Evolutionary conservation across 139 green algal genomes (phyloP).

Genomic region (Auxenochlorella pyrenoidosa): DNA sequence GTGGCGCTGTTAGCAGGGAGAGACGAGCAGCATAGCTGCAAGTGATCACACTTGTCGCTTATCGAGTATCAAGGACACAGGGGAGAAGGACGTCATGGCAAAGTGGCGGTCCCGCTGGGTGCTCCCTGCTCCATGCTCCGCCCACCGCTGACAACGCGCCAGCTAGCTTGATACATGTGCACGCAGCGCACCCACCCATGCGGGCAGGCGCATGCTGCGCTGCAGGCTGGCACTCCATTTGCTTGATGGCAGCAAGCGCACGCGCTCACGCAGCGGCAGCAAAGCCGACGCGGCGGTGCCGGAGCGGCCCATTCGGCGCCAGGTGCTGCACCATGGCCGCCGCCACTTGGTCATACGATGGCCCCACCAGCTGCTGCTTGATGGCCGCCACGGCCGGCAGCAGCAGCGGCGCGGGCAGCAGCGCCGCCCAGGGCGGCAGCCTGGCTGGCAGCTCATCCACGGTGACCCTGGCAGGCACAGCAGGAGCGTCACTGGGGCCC

Average conservation of each 20-base stretch:
- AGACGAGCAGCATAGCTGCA: too few species aligned
- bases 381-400: conserved; percentile 22
- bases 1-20: too few species aligned
- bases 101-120: too few species aligned
- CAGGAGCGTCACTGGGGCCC: neutral
- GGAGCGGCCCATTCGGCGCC: neutral
- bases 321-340: conserved; percentile 18
- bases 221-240: too few species aligned
- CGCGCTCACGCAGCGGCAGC: neutral
- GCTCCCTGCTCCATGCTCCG: too few species aligned
- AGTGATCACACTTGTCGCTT: too few species aligned
- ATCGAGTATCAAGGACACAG: too few species aligned
- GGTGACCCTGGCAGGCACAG: neutral
- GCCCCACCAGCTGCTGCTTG: neutral
- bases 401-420: conserved; percentile 19
- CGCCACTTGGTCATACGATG: conserved; percentile 1
- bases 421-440: conserved; percentile 7
- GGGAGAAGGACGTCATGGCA: too few species aligned
- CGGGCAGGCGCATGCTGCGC: neutral
- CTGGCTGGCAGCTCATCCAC: neutral
- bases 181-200: too few species aligned
- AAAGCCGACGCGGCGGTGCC: conserved; percentile 10
- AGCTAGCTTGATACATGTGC: too few species aligned
- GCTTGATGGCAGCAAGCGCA: neutral
- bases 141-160: too few species aligned